Percentiles rank a stretch among this genome's conserved stretches.
Evolutionary conservation across 805 yeast genomes (phyloP).

Genomic region (Cyberlindnera bimundalis): DNA sequence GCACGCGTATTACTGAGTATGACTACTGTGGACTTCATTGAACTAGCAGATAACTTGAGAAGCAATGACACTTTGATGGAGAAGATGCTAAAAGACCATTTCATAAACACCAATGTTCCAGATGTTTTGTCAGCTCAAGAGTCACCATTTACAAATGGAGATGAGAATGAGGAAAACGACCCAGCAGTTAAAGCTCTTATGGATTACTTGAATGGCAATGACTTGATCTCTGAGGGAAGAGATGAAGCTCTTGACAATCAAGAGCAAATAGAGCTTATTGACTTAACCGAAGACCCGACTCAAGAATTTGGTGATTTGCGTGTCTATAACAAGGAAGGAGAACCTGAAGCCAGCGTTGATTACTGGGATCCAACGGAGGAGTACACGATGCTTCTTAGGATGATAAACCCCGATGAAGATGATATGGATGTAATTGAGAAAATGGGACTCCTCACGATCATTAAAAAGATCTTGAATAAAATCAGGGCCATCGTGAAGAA

Average conservation of each 20-base stretch:
- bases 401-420: slow-evolving; percentile 6
- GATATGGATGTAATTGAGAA: slow-evolving; percentile 15
- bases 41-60: slow-evolving; percentile 14
- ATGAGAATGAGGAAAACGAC: slow-evolving; percentile 4
- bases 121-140: not conserved
- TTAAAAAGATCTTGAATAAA: slow-evolving; percentile 17
- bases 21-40: slow-evolving; percentile 15
- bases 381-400: slow-evolving; percentile 5
- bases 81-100: slow-evolving; percentile 5
- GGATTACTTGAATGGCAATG: too few species aligned
- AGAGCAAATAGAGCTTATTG: too few species aligned
- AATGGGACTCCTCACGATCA: slow-evolving; percentile 11
- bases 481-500: slow-evolving; percentile 12
- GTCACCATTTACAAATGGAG: too few species aligned
- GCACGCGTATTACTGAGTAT: slow-evolving; percentile 17
- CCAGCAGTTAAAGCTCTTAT: too few species aligned
- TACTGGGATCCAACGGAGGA: slow-evolving; percentile 16
- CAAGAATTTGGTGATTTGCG: slow-evolving; percentile 8
- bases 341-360: not conserved
- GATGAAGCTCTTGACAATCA: slow-evolving; percentile 4
- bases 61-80: slow-evolving; percentile 2
- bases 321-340: slow-evolving; percentile 8
- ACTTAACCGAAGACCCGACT: too few species aligned
- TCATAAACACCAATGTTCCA: slow-evolving; percentile 3
- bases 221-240: too few species aligned